These are phyloP conservation scores for Avicennia marina DNA, from an alignment of 257 asterid genomes.

Conservation along the genomic window DNA sequence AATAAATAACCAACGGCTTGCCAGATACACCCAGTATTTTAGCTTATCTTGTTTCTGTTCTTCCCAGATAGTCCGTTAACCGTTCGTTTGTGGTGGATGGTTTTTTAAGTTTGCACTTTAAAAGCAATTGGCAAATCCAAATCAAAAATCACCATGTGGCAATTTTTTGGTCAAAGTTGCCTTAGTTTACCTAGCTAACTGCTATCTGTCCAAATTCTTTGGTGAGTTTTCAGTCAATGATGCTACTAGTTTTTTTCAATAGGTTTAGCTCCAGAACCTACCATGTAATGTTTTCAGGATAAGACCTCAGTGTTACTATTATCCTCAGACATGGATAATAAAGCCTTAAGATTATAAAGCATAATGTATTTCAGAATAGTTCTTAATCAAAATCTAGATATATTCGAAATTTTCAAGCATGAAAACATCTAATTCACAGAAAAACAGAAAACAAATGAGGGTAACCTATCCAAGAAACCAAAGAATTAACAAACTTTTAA, in stretches of 20 bases:
- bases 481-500: too few species aligned
- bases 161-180: too few species aligned
- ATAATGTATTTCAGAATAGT: neutral
- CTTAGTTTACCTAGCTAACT: too few species aligned
- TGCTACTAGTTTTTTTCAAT: neutral
- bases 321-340: neutral
- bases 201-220: neutral
- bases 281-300: neutral
- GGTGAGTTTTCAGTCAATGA: neutral
- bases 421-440: neutral
- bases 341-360: neutral
- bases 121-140: neutral
- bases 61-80: too few species aligned
- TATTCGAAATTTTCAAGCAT: neutral
- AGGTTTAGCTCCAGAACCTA: too few species aligned
- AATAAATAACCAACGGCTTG: too few species aligned
- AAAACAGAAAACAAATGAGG: neutral
- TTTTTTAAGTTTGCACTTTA: neutral
- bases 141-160: neutral
- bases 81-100: neutral
- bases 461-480: too few species aligned
- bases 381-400: neutral
- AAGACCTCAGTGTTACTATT: neutral
- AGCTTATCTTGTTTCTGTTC: too few species aligned
- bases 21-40: too few species aligned